Evolutionary conservation across 2,329 filamentous ascomycete species (phyloP).

Genomic region (Neopestalotiopsis sp.): DNA sequence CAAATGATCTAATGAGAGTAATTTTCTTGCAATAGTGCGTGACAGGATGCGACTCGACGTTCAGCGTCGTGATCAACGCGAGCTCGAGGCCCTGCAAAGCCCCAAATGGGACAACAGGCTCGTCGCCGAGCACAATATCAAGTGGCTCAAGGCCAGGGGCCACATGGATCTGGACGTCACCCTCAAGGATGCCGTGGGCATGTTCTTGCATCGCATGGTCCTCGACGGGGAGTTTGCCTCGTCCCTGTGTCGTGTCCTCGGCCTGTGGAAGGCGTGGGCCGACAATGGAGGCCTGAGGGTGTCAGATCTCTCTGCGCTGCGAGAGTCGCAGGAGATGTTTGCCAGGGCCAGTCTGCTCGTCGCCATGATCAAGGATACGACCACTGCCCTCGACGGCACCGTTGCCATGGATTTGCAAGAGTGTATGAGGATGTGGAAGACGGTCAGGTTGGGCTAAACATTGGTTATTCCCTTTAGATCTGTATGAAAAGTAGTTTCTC

Average conservation of each 20-base stretch:
- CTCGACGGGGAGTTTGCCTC: conserved; percentile 51
- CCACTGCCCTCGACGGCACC: conserved; percentile 51
- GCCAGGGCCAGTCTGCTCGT: conserved; percentile 54
- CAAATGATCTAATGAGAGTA: background rate
- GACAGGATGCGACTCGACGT: conserved; percentile 44
- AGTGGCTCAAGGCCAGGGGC: conserved; percentile 46
- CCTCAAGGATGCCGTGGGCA: conserved; percentile 50
- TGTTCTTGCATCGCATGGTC: conserved; percentile 58
- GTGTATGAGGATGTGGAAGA: conserved; percentile 59
- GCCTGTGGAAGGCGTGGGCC: conserved; percentile 60
- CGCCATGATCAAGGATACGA: conserved; percentile 52
- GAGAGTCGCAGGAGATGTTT: conserved; percentile 47
- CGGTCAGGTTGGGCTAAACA: conserved; percentile 54
- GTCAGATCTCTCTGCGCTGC: conserved; percentile 47
- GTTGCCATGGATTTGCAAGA: conserved; percentile 60
- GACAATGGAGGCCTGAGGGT: conserved; percentile 60
- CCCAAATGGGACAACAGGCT: conserved; percentile 57
- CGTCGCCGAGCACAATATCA: conserved; percentile 50
- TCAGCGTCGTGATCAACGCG: conserved; percentile 51
- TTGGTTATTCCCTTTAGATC: background rate
- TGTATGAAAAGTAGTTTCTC: too few relatives aligned
- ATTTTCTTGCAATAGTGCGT: conserved; percentile 39
- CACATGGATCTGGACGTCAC: conserved; percentile 32
- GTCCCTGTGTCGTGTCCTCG: conserved; percentile 49
- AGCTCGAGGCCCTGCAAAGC: conserved; percentile 57